Evolutionary conservation across 768 basidiomycete species (phyloP).

Genomic region (Scleroderma bovista): DNA sequence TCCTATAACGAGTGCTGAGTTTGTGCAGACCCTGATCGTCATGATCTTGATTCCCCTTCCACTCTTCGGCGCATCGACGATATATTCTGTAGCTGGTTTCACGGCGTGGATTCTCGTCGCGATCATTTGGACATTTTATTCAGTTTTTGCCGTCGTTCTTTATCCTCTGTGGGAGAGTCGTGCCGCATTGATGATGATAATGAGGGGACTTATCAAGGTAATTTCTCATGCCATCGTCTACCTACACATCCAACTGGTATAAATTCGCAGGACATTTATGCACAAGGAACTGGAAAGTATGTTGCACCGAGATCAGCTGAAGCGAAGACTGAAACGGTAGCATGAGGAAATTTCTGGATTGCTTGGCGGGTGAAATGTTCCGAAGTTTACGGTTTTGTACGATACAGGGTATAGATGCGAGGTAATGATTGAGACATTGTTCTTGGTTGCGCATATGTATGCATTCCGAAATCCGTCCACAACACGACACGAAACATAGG

Average conservation of each 20-base stretch:
- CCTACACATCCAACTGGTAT: not conserved
- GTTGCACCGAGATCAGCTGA: constrained; percentile 7
- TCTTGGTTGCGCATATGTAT: too few relatives aligned
- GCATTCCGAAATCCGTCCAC: too few relatives aligned
- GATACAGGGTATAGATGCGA: too few relatives aligned
- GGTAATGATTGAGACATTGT: too few relatives aligned
- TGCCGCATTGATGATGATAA: constrained; percentile 53
- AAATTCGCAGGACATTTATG: constrained; percentile 34
- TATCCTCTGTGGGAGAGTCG: constrained; percentile 88
- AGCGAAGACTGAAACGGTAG: not conserved
- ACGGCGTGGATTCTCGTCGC: constrained; percentile 79
- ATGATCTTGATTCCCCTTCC: constrained; percentile 79
- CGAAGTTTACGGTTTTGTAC: too few relatives aligned
- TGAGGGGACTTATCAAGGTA: constrained; percentile 63
- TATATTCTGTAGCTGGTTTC: constrained; percentile 60
- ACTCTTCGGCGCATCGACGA: constrained; percentile 74
- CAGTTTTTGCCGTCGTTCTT: constrained; percentile 68
- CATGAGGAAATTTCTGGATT: too few relatives aligned
- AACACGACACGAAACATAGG: too few relatives aligned
- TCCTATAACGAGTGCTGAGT: not conserved
- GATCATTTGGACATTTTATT: constrained; percentile 80
- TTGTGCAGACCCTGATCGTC: constrained; percentile 48
- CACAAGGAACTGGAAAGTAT: constrained; percentile 37
- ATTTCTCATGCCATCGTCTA: not conserved
- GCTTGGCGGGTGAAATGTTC: too few relatives aligned